A percentile compares a stretch with the other conserved stretches of the same genome.
These are phyloP conservation scores for Gracilaria gracilis DNA, from an alignment of 23 red algal genomes.

Conservation along the genomic window DNA sequence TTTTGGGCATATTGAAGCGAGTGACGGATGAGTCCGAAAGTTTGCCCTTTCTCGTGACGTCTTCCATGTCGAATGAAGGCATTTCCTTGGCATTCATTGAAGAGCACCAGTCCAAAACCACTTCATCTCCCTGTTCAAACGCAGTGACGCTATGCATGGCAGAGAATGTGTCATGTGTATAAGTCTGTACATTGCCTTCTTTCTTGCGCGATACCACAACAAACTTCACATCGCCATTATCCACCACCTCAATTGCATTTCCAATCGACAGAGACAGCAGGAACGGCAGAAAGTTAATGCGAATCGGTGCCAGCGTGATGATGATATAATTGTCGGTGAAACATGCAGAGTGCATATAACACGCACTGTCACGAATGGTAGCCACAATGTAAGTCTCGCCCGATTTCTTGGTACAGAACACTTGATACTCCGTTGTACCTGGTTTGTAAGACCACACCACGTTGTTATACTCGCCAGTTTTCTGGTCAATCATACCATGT, in stretches of 20 bases:
- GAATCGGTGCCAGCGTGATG: no score
- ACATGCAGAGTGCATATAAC: no score
- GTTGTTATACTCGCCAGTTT: constrained; percentile 65
- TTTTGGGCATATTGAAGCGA: no score
- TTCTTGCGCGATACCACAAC: neutral
- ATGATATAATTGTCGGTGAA: no score
- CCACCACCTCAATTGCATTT: neutral
- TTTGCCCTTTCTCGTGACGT: neutral
- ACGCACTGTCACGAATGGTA: no score
- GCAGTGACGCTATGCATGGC: constrained; percentile 21
- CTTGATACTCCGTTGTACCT: constrained; percentile 31
- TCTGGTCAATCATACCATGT: no score
- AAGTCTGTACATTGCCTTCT: neutral
- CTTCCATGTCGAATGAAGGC: neutral
- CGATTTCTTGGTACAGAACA: no score
- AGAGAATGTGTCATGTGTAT: neutral
- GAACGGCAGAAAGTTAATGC: no score
- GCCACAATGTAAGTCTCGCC: no score
- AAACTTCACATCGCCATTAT: neutral
- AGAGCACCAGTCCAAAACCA: no score
- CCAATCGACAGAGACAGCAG: constrained; percentile 12
- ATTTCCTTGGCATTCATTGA: neutral
- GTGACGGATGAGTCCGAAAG: neutral
- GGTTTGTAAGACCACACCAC: constrained; percentile 14
- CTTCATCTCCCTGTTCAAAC: constrained; percentile 6